Conservation (phyloP, 441 rosid species). For the Adansonia grandidieri region DNA sequence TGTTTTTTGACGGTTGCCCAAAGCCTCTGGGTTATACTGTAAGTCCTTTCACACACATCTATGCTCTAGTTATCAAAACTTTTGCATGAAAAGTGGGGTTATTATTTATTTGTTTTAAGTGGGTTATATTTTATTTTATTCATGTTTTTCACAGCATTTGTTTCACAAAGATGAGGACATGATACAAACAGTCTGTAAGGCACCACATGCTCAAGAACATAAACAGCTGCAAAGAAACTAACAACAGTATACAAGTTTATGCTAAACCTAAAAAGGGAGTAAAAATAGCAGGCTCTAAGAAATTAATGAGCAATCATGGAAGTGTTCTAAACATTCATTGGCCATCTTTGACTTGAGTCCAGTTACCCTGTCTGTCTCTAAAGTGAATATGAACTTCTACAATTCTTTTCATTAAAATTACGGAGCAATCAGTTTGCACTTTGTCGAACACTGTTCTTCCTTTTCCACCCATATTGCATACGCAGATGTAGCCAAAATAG, state of each 20-base stretch:
- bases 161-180: constrained; percentile 5
- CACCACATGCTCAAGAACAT: constrained; percentile 6
- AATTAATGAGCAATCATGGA: constrained; percentile 9
- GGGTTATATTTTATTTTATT: not conserved
- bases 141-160: constrained; percentile 8
- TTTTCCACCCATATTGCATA: not conserved
- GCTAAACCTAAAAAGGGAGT: not conserved
- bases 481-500: not conserved
- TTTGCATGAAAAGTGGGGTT: constrained; percentile 6
- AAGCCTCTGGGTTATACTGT: constrained; percentile 80
- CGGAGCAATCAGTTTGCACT: not conserved
- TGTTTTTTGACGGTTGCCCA: constrained; percentile 85
- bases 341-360: not conserved
- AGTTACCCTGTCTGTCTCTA: not conserved
- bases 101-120: constrained; percentile 16
- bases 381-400: not conserved
- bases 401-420: not conserved
- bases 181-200: not conserved
- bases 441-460: not conserved
- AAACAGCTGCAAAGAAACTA: not conserved
- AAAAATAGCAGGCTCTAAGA: not conserved
- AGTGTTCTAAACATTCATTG: not conserved
- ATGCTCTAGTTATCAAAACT: constrained; percentile 11
- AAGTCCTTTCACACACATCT: constrained; percentile 42
- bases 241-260: not conserved